These are phyloP conservation scores for Lycium barbarum DNA, from an alignment of 257 asterid genomes.

Conservation along the genomic window DNA sequence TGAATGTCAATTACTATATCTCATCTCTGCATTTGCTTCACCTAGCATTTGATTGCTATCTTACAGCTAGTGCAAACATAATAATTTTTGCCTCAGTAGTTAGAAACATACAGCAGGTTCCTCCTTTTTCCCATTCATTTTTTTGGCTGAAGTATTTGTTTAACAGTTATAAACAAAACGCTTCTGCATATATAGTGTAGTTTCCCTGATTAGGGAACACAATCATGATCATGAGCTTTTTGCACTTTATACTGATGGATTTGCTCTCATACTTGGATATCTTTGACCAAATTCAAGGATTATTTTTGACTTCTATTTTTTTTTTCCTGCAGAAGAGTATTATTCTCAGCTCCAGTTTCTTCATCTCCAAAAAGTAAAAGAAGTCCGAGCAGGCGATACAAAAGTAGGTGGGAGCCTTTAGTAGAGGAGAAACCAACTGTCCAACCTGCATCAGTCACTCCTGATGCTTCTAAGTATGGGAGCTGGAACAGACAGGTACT, in stretches of 20 bases:
- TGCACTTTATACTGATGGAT: neutral
- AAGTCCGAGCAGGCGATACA: slow-evolving; percentile 84
- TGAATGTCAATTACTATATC: neutral
- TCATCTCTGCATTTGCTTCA: slow-evolving; percentile 22
- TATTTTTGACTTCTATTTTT: slow-evolving; percentile 30
- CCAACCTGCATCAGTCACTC: slow-evolving; percentile 51
- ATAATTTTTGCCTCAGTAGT: neutral
- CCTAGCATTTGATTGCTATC: neutral
- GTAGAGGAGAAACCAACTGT: slow-evolving; percentile 66
- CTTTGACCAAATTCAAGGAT: slow-evolving; percentile 17
- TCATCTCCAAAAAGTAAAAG: slow-evolving; percentile 60
- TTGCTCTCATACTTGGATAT: neutral
- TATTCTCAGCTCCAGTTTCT: slow-evolving; percentile 51
- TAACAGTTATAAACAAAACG: neutral
- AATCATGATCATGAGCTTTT: slow-evolving; percentile 5
- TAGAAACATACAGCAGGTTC: slow-evolving; percentile 4
- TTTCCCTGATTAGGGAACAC: neutral
- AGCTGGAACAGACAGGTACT: slow-evolving; percentile 85
- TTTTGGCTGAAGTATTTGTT: slow-evolving; percentile 9
- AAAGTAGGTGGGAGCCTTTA: slow-evolving; percentile 99
- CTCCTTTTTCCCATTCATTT: neutral
- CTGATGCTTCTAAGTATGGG: slow-evolving; percentile 60
- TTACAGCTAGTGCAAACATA: neutral
- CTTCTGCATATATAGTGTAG: neutral
- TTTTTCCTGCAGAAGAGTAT: slow-evolving; percentile 53